These are phyloP conservation scores for Magnusiomyces fungicola DNA, from an alignment of 1,139 yeast genomes.

Conservation along the genomic window DNA sequence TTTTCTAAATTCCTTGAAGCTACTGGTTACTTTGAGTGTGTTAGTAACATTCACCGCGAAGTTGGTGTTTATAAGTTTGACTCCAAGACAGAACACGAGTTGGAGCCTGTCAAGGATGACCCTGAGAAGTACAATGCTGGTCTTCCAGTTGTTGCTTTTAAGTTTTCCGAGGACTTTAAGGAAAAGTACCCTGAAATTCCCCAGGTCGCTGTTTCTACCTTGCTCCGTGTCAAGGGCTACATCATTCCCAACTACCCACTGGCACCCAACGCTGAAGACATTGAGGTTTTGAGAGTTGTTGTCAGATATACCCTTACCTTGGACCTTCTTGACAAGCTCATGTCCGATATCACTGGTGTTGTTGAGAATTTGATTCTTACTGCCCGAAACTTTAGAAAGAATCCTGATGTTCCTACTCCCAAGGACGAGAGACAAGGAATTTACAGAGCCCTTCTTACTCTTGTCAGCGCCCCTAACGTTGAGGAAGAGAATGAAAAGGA, in stretches of 20 bases:
- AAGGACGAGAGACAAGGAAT: not conserved
- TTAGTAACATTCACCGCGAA: slow-evolving; percentile 69
- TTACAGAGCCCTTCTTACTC: slow-evolving; percentile 9
- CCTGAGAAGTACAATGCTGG: slow-evolving; percentile 53
- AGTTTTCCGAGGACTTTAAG: slow-evolving; percentile 52
- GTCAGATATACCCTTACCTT: slow-evolving; percentile 66
- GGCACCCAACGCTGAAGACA: slow-evolving; percentile 48
- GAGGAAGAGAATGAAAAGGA: slow-evolving; percentile 12
- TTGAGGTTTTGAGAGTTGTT: slow-evolving; percentile 77
- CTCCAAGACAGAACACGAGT: slow-evolving; percentile 13
- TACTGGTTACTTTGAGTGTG: slow-evolving; percentile 60
- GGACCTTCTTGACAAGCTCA: slow-evolving; percentile 64
- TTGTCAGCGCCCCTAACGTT: slow-evolving; percentile 10
- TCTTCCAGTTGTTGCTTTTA: slow-evolving; percentile 84
- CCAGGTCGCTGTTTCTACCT: slow-evolving; percentile 66
- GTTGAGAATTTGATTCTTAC: slow-evolving; percentile 48
- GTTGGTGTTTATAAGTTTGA: slow-evolving; percentile 27
- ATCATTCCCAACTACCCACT: slow-evolving; percentile 86
- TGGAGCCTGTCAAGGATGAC: slow-evolving; percentile 24
- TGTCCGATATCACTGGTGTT: slow-evolving; percentile 55
- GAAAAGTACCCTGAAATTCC: slow-evolving; percentile 71
- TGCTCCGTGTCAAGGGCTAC: slow-evolving; percentile 76
- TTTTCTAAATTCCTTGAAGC: slow-evolving; percentile 59
- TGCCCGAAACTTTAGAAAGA: slow-evolving; percentile 31
- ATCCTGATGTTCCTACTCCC: slow-evolving; percentile 2